Percentiles rank a stretch among this genome's conserved stretches.
These are phyloP conservation scores for Aspergillus pseudotamarii DNA, from an alignment of 2,329 filamentous ascomycete genomes.

Conservation along the genomic window DNA sequence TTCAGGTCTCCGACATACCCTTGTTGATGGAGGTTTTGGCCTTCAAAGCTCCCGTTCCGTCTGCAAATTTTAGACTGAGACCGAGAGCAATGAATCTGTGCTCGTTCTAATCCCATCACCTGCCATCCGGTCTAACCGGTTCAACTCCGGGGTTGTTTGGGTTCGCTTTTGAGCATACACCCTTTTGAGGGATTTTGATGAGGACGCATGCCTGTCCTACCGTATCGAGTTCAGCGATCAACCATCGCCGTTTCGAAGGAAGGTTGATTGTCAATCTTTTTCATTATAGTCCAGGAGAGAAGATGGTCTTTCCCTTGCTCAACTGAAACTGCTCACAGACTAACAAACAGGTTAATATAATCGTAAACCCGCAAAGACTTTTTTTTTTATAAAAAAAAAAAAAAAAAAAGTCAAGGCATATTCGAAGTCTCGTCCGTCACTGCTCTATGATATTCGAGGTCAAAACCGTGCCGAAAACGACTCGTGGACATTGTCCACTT, in stretches of 20 bases:
- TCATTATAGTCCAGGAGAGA: slow-evolving; percentile 9
- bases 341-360: slow-evolving; percentile 9
- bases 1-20: slow-evolving; percentile 48
- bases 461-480: slow-evolving; percentile 48
- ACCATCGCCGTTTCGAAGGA: background rate
- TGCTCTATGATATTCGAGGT: slow-evolving; percentile 47
- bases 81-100: slow-evolving; percentile 42
- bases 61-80: slow-evolving; percentile 47
- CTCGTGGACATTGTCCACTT: slow-evolving; percentile 29
- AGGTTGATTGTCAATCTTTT: background rate
- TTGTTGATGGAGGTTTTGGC: slow-evolving; percentile 39
- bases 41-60: slow-evolving; percentile 32
- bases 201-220: background rate
- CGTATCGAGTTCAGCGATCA: background rate
- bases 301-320: slow-evolving; percentile 14
- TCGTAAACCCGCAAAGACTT: background rate
- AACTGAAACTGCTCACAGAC: slow-evolving; percentile 1
- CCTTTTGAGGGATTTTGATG: slow-evolving; percentile 6
- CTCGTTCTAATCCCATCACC: slow-evolving; percentile 48
- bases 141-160: slow-evolving; percentile 36
- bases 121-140: slow-evolving; percentile 26
- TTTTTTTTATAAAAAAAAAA: background rate
- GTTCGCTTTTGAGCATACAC: slow-evolving; percentile 53
- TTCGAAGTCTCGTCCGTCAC: slow-evolving; percentile 50
- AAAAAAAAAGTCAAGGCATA: slow-evolving; percentile 31